A percentile compares a stretch with the other conserved stretches of the same genome.
Evolutionary conservation across 805 yeast genomes (phyloP).

Genomic region (Lachancea mirantina): DNA sequence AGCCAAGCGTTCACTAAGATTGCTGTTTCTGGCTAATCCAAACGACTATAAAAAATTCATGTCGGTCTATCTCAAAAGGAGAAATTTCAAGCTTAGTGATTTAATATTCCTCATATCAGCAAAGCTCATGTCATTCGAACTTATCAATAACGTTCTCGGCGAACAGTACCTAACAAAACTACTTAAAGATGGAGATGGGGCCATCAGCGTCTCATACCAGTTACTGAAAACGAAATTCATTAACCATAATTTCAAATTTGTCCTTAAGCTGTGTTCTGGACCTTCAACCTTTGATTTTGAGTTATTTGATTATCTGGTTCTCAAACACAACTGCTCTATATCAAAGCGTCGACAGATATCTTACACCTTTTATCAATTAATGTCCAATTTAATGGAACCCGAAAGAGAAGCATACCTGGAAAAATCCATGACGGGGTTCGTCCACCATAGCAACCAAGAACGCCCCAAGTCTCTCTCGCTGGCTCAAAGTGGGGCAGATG

Average conservation of each 20-base stretch:
- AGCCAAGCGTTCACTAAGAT: conserved; percentile 16
- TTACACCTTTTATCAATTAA: no score
- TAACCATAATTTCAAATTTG: conserved; percentile 14
- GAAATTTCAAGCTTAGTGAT: conserved; percentile 18
- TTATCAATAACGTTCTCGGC: conserved; percentile 21
- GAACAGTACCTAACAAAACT: conserved; percentile 12
- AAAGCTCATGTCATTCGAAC: conserved; percentile 25
- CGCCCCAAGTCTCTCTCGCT: no score
- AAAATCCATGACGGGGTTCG: no score
- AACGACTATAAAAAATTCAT: conserved; percentile 28
- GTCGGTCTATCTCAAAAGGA: conserved; percentile 28
- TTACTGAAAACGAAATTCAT: conserved; percentile 20
- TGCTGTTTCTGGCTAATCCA: conserved; percentile 17
- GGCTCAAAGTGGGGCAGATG: no score
- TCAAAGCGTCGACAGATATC: no score
- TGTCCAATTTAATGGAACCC: no score
- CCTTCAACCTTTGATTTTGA: conserved; percentile 1
- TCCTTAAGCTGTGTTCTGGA: conserved; percentile 14
- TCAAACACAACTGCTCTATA: no score
- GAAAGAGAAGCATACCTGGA: no score
- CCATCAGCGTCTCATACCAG: conserved; percentile 16
- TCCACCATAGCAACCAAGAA: no score
- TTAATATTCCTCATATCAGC: conserved; percentile 19
- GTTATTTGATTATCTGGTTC: no score
- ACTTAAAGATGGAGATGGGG: conserved; percentile 7